Percentiles rank a stretch among this genome's conserved stretches.
phyloP scores from a whole-genome alignment of 163 green algal species.

The Scenedesmus sp. region DNA sequence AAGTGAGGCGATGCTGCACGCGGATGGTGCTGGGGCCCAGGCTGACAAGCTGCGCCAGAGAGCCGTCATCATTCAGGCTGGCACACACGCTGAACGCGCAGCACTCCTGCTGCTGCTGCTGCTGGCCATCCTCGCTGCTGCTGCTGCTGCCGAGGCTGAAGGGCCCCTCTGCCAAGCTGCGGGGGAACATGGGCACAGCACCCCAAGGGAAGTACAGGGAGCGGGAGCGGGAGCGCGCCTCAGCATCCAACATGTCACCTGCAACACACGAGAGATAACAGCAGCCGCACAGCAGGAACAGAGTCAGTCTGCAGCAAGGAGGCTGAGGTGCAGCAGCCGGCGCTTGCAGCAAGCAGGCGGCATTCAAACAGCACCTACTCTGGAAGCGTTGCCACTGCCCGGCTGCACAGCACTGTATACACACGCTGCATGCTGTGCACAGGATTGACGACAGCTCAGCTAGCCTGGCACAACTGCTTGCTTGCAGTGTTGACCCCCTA shows the following conservation, averaged over 20 bases:
- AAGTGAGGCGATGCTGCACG: conserved; percentile 74
- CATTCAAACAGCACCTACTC: too few relatives aligned
- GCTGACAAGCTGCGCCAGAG: conserved; percentile 52
- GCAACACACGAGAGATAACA: not conserved
- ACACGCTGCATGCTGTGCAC: not conserved
- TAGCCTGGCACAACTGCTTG: too few relatives aligned
- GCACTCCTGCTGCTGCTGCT: conserved; percentile 33
- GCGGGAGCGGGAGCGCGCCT: conserved; percentile 73
- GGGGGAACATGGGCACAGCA: conserved; percentile 89
- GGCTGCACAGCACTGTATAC: too few relatives aligned
- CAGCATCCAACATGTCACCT: conserved; percentile 57
- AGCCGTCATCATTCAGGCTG: conserved; percentile 47
- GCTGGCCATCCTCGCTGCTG: conserved; percentile 24
- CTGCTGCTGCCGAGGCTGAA: conserved; percentile 82
- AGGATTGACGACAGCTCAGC: not conserved
- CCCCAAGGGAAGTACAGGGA: conserved; percentile 92
- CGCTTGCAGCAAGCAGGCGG: too few relatives aligned
- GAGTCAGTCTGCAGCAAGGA: not conserved
- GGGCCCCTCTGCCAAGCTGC: conserved; percentile 76
- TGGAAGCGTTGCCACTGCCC: too few relatives aligned
- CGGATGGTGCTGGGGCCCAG: conserved; percentile 67
- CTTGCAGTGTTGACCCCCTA: too few relatives aligned
- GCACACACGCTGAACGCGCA: conserved; percentile 58
- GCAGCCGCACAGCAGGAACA: conserved; percentile 10
- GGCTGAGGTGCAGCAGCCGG: too few relatives aligned